Evolutionary conservation across 768 basidiomycete genomes (phyloP).

Genomic region (Gelatoporia subvermispora): DNA sequence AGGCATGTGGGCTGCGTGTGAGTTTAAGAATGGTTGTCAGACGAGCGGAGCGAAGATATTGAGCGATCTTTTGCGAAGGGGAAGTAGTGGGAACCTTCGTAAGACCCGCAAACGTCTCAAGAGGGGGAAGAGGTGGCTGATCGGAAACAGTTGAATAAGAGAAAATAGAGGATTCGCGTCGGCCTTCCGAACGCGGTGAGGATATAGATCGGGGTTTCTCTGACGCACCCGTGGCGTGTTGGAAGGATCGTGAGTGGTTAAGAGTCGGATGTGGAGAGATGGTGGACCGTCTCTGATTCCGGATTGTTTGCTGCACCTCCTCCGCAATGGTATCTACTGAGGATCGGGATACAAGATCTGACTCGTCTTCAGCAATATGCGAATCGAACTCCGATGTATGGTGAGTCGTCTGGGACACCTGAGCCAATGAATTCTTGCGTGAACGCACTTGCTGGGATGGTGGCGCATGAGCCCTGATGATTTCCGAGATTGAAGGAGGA

Average conservation of each 20-base stretch:
- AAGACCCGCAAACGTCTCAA: conserved; percentile 21
- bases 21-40: conserved; percentile 80
- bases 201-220: conserved; percentile 12
- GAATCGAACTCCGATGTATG: conserved; percentile 45
- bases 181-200: conserved; percentile 16
- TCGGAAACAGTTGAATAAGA: conserved; percentile 23
- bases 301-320: conserved; percentile 70
- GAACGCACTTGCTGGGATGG: conserved; percentile 38
- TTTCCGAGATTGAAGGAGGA: conserved; percentile 83
- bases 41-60: conserved; percentile 82
- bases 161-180: conserved; percentile 22
- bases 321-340: conserved; percentile 86
- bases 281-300: conserved; percentile 43
- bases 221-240: conserved; percentile 16
- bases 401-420: conserved; percentile 34
- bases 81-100: conserved; percentile 43
- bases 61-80: conserved; percentile 69
- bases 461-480: conserved; percentile 79
- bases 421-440: conserved; percentile 45
- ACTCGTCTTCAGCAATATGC: conserved; percentile 49
- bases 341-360: conserved; percentile 68
- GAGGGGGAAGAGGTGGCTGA: conserved; percentile 18
- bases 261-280: conserved; percentile 29
- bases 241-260: conserved; percentile 24
- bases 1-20: conserved; percentile 75